Base-by-base conservation (phyloP, 2,329 filamentous ascomycete species). In the Paramyrothecium roridum region DNA sequence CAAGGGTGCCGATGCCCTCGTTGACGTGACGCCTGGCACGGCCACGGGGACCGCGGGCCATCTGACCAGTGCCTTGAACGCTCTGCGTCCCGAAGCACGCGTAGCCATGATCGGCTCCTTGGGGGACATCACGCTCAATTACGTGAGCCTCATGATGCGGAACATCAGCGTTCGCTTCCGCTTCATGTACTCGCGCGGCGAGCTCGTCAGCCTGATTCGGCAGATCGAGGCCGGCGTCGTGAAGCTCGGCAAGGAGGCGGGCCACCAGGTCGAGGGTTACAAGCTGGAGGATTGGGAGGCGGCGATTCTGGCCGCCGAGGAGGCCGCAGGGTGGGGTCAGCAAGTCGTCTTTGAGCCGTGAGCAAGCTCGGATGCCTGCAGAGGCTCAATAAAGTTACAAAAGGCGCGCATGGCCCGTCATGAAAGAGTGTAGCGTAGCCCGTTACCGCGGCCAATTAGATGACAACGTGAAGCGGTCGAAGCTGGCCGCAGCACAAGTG, bases 21-120 rank as follows among this genome's bases (percentile, higher is more conserved):
- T 81, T 52, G 80, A 83, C 57, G 68, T 80, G 34, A 73, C 73
- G 1, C 79, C 79, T 2, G 65, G 68, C 0, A 63, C 59, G 12
- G 71, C 73, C 6, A 63, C 62, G 3, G 65, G 70, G 12, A 21
- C 33, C 10, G 13, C 23, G 8, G 16, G 33, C 13, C 49, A 51
- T 40, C 22, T 51, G 26, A 33, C 17, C 8, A n/a, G 19, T 2
- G 49, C 23, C n/a, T 19, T 51, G 23, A 20, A 37, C n/a, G 49
- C 30, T 8, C 20, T 51, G 16, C 49, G 49, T 6, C 20, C 12
- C 49, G 33, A 33, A 19, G 49, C 49, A n/a, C 49, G 49, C n/a
- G 49, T 34, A 16, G 33, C 33, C 7, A 20, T 37, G 17, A 37
- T 19, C 26, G 49, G 49, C 26, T 30, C 33, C 17, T 30, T 51